phyloP scores from a whole-genome alignment of 2,329 filamentous ascomycete genomes.

The Fusarium floridanum region DNA sequence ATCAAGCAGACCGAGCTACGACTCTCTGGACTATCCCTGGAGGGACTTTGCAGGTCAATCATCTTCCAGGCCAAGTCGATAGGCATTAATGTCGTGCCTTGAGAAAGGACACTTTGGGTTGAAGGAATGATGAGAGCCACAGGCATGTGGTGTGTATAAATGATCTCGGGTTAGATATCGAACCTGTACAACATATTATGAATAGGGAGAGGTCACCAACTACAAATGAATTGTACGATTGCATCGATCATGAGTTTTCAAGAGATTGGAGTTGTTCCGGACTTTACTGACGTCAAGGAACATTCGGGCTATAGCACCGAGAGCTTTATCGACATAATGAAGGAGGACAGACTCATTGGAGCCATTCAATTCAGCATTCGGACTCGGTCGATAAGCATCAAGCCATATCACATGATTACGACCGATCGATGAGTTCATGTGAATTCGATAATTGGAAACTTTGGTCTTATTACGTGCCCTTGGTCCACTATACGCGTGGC shows the following conservation, averaged over 20 bases:
- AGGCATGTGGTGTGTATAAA: slow-evolving; percentile 31
- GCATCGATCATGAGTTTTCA: neutral
- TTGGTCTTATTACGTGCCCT: slow-evolving; percentile 2
- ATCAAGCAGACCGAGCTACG: slow-evolving; percentile 88
- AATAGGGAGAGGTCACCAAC: slow-evolving; percentile 16
- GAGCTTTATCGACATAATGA: neutral
- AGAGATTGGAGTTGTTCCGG: neutral
- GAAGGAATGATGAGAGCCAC: slow-evolving; percentile 13
- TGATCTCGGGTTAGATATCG: slow-evolving; percentile 25
- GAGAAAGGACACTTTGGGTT: slow-evolving; percentile 17
- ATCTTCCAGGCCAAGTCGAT: slow-evolving; percentile 83
- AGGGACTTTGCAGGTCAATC: slow-evolving; percentile 79
- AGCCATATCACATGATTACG: neutral
- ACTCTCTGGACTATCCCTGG: slow-evolving; percentile 76
- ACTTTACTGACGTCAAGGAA: neutral
- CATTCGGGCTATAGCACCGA: neutral
- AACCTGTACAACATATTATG: slow-evolving; percentile 45
- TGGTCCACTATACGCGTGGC: slow-evolving; percentile 40
- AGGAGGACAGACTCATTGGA: neutral
- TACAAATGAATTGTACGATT: slow-evolving; percentile 34
- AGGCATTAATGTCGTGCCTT: slow-evolving; percentile 79
- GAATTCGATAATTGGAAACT: neutral
- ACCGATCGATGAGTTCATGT: neutral
- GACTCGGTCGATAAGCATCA: neutral
- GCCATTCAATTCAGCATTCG: neutral